Percentiles rank a stretch among this genome's conserved stretches.
Conservation (phyloP, 371 early-diverging fungal species). For the Blyttiomyces sp. region DNA sequence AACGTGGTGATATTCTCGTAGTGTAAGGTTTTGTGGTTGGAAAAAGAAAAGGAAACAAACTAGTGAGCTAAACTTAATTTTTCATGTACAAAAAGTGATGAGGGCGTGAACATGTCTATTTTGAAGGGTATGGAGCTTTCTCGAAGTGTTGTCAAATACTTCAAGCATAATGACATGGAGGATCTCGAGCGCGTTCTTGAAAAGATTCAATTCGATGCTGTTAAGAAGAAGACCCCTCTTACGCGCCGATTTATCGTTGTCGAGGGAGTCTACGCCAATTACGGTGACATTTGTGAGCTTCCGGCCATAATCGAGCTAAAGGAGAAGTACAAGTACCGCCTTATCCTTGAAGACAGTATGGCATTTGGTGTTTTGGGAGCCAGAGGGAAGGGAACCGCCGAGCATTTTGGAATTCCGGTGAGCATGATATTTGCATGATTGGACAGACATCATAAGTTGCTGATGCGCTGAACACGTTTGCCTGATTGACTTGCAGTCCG, state of each 20-base stretch:
- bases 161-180: constrained; percentile 95
- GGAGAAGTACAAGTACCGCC: constrained; percentile 93
- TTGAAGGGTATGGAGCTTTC: constrained; percentile 92
- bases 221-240: constrained; percentile 70
- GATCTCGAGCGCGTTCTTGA: constrained; percentile 87
- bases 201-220: constrained; percentile 64
- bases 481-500: constrained; percentile 30
- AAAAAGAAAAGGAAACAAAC: background rate
- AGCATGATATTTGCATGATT: background rate
- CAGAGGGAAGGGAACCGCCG: constrained; percentile 88
- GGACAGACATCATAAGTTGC: background rate
- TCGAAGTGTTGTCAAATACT: constrained; percentile 82
- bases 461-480: background rate
- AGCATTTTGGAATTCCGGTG: constrained; percentile 74
- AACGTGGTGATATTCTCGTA: constrained; percentile 95
- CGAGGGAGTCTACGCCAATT: constrained; percentile 94
- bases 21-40: constrained; percentile 41
- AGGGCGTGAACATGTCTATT: constrained; percentile 81
- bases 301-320: constrained; percentile 75
- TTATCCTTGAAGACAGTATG: constrained; percentile 95
- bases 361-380: constrained; percentile 92
- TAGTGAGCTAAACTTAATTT: background rate
- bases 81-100: constrained; percentile 57
- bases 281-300: constrained; percentile 89
- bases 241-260: constrained; percentile 93